Conservation (phyloP, 768 basidiomycete species). For the Lanmaoa pseudosensibilis region DNA sequence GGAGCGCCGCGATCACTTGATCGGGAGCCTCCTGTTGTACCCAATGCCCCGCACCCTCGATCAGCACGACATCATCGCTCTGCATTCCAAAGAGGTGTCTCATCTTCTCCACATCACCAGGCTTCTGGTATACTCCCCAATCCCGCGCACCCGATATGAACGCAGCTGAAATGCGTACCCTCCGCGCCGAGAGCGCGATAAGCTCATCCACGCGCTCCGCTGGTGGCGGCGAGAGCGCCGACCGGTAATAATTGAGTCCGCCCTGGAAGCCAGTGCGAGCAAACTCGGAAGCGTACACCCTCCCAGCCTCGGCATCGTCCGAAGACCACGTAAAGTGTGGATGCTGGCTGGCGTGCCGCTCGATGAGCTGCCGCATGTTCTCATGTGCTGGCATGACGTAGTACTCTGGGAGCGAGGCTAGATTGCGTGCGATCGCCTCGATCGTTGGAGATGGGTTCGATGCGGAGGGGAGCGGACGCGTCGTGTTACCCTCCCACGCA, state of each 20-base stretch:
- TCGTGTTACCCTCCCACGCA: conserved; percentile 46
- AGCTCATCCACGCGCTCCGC: conserved; percentile 40
- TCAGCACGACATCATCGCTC: conserved; percentile 48
- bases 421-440: conserved; percentile 27
- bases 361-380: conserved; percentile 53
- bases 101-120: conserved; percentile 51
- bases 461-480: conserved; percentile 38
- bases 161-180: conserved; percentile 53
- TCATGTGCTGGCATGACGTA: conserved; percentile 59
- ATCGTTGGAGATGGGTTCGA: conserved; percentile 25
- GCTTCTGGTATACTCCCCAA: conserved; percentile 61
- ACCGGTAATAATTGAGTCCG: conserved; percentile 59
- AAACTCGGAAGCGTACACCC: conserved; percentile 51
- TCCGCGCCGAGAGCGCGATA: conserved; percentile 44
- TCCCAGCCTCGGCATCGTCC: conserved; percentile 42
- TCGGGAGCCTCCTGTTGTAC: conserved; percentile 57
- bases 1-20: conserved; percentile 40
- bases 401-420: conserved; percentile 52
- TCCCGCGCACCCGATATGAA: conserved; percentile 57
- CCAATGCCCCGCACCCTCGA: conserved; percentile 64
- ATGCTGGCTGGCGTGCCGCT: conserved; percentile 34
- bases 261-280: conserved; percentile 59
- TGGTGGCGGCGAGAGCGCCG: conserved; percentile 33
- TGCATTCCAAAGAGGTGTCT: conserved; percentile 32
- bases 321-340: conserved; percentile 43